Evolutionary conservation across 2,329 filamentous ascomycete species (phyloP), one percentile per base, ranked within the genome.

Genomic region (Esteya vermicola): DNA sequence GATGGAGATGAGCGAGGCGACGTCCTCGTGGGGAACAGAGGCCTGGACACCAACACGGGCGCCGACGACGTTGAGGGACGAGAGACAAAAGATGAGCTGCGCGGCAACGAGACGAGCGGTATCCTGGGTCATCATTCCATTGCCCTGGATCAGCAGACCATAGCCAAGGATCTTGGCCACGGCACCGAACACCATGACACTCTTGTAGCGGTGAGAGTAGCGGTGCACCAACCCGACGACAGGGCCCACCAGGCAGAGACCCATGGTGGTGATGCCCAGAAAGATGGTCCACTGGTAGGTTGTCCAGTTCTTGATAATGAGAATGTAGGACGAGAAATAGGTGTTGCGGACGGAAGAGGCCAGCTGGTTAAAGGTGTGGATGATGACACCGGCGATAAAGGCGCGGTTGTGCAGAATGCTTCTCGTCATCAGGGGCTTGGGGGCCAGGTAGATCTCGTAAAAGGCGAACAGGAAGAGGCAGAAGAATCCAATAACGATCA

Each of bases 291-390:
- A 70, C 43, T 73, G 63, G 45, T 44, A 44, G 2, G 43, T 44
- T 2, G 43, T 44, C 43, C 43, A 44, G 16, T 64, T 60, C 47
- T 77, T 73, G 6, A 80, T 75, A 16, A 80, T 72, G 36, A 75
- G 64, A n/a, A 79, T 64, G 53, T 78, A 80, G 12, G 72, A 78
- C 50, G 72, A 72, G 48, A 78, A 75, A 58, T 80, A 81, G 3
- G 76, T 44, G 46, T 59, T 59, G 38, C 57, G 54, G n/a, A 55
- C 50, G 1, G 52, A 44, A 6, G 57, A 59, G 39, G 39, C 37
- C 16, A 40, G 75, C 47, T 76, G 75, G n/a, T 79, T 68, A 21
- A 75, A 78, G 45, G 78, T 70, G 53, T 79, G 79, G 54, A 78
- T 81, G 13, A 75, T 74, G 66, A 78, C 71, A 19, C 75, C 76